Evolutionary conservation across 2,329 filamentous ascomycete species (phyloP).

Genomic region (Colletotrichum graminicola): DNA sequence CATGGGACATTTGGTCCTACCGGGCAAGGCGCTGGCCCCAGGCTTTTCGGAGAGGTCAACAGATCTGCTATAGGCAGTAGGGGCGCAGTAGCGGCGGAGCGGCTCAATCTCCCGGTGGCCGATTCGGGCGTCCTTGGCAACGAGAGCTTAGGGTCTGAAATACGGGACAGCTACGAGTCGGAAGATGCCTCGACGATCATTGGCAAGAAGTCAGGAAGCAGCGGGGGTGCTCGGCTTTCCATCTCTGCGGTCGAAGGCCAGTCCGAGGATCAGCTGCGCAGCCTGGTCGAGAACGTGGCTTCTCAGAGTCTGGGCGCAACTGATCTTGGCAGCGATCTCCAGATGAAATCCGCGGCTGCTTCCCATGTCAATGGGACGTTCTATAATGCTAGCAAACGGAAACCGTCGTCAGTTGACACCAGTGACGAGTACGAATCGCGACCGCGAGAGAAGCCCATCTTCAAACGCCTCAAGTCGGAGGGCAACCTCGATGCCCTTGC

Average conservation of each 20-base stretch:
- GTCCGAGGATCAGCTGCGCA: slow-evolving; percentile 64
- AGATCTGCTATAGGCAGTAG: slow-evolving; percentile 67
- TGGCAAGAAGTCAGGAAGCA: slow-evolving; percentile 18
- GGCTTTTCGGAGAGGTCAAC: slow-evolving; percentile 68
- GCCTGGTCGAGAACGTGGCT: slow-evolving; percentile 63
- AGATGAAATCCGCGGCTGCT: slow-evolving; percentile 43
- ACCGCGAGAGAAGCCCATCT: slow-evolving; percentile 56
- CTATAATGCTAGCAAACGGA: slow-evolving; percentile 67
- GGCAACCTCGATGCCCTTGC: slow-evolving; percentile 53
- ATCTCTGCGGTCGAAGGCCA: slow-evolving; percentile 51
- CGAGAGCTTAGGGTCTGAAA: slow-evolving; percentile 56
- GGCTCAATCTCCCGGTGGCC: slow-evolving; percentile 61
- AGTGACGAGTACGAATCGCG: slow-evolving; percentile 64
- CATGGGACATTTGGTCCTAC: slow-evolving; percentile 75
- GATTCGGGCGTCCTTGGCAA: slow-evolving; percentile 44
- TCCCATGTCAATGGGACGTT: slow-evolving; percentile 46
- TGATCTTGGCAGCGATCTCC: slow-evolving; percentile 54
- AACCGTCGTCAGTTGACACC: slow-evolving; percentile 60
- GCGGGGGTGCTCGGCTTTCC: slow-evolving; percentile 40
- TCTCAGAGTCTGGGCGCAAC: slow-evolving; percentile 69
- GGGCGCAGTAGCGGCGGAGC: slow-evolving; percentile 61
- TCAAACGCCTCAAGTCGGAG: slow-evolving; percentile 69
- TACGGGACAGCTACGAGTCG: slow-evolving; percentile 62
- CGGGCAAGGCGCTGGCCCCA: slow-evolving; percentile 50
- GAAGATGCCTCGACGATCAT: slow-evolving; percentile 49